A percentile compares a stretch with the other conserved stretches of the same genome.
Conservation (phyloP, 805 yeast genomes). For the Candida arabinofermentans region DNA sequence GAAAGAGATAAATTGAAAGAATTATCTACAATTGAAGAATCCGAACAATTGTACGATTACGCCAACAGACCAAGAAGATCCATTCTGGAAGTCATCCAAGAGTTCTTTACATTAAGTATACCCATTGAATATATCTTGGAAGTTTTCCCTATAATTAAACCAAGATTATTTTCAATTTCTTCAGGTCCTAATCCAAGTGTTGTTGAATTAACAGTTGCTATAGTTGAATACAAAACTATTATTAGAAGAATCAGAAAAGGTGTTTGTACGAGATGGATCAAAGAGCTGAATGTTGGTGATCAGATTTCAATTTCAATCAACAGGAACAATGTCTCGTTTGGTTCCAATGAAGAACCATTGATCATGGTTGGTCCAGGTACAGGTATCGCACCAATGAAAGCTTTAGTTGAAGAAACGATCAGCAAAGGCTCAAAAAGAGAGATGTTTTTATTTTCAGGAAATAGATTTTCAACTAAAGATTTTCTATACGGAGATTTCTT, state of each 20-base stretch:
- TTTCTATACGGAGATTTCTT: slow-evolving; percentile 59
- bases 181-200: slow-evolving; percentile 41
- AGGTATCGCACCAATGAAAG: slow-evolving; percentile 91
- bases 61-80: slow-evolving; percentile 93
- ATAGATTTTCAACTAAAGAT: slow-evolving; percentile 63
- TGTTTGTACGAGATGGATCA: slow-evolving; percentile 75
- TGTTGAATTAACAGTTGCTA: slow-evolving; percentile 72
- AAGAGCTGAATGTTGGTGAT: slow-evolving; percentile 44
- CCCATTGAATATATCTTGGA: slow-evolving; percentile 78
- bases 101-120: slow-evolving; percentile 69
- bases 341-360: slow-evolving; percentile 38
- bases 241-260: slow-evolving; percentile 75
- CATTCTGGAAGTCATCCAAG: slow-evolving; percentile 75
- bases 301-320: slow-evolving; percentile 49
- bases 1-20: slow-evolving; percentile 76
- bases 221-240: slow-evolving; percentile 83
- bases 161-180: slow-evolving; percentile 83
- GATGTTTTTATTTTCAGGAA: slow-evolving; percentile 68
- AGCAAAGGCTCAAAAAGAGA: slow-evolving; percentile 21
- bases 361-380: slow-evolving; percentile 91
- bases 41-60: slow-evolving; percentile 82
- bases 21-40: slow-evolving; percentile 64
- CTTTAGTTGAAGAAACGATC: slow-evolving; percentile 47
- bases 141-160: slow-evolving; percentile 71
- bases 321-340: slow-evolving; percentile 39